Evolutionary conservation across 1,284 basidiomycete species (phyloP).

Genomic region (Irpex sp.): DNA sequence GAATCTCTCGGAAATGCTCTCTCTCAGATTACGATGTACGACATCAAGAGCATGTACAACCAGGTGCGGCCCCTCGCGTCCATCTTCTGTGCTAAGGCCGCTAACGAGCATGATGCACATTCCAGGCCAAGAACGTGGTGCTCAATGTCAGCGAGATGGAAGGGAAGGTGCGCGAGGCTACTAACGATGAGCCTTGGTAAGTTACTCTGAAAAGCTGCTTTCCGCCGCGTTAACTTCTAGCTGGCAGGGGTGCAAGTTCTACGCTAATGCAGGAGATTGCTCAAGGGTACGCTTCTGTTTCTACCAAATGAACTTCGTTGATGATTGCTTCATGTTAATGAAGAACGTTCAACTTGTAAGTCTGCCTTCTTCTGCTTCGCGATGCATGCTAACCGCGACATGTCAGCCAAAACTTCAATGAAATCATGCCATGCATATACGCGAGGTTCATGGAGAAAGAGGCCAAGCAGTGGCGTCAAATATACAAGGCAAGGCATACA

Average conservation of each 20-base stretch:
- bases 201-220: not conserved
- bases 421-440: slow-evolving; percentile 99
- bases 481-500: slow-evolving; percentile 77
- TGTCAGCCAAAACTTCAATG: slow-evolving; percentile 92
- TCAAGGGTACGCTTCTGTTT: slow-evolving; percentile 62
- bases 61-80: slow-evolving; percentile 47
- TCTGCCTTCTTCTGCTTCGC: not conserved
- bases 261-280: slow-evolving; percentile 99
- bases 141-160: slow-evolving; percentile 97
- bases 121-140: slow-evolving; percentile 82
- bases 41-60: slow-evolving; percentile 90
- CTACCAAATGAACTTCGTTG: not conserved
- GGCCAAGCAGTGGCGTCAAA: slow-evolving; percentile 96
- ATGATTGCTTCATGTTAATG: not conserved
- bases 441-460: slow-evolving; percentile 96
- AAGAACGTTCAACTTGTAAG: slow-evolving; percentile 89
- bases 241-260: slow-evolving; percentile 88
- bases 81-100: not conserved
- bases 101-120: not conserved
- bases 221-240: not conserved
- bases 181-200: slow-evolving; percentile 97
- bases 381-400: slow-evolving; percentile 50
- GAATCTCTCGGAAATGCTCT: slow-evolving; percentile 64
- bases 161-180: slow-evolving; percentile 94
- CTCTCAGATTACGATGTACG: slow-evolving; percentile 82